A percentile compares a stretch with the other conserved stretches of the same genome.
These are phyloP conservation scores for Bocquillonia castaneifolia DNA, from an alignment of 441 rosid genomes.

Conservation along the genomic window DNA sequence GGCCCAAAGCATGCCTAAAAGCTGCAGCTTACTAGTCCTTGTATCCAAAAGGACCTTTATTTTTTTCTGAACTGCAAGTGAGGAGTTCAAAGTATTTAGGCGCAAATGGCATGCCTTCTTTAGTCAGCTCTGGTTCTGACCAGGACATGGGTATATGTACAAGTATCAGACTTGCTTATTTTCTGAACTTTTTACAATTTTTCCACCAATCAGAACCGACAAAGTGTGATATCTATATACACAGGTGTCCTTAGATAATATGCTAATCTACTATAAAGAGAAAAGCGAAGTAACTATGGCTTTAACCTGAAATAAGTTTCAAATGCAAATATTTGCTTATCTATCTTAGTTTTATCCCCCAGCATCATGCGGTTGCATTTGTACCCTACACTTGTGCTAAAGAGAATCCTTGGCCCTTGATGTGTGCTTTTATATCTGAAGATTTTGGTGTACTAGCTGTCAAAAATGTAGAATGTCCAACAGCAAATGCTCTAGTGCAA, in stretches of 20 bases:
- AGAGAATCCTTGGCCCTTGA: neutral
- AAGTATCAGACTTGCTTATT: neutral
- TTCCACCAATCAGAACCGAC: neutral
- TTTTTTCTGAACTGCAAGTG: neutral
- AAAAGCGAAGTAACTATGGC: neutral
- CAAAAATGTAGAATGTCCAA: neutral
- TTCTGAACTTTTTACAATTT: neutral
- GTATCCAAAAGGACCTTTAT: neutral
- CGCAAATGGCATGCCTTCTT: neutral
- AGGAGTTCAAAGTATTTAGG: neutral
- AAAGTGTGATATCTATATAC: neutral
- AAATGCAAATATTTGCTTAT: neutral
- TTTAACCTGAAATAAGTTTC: neutral
- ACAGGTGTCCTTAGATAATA: neutral
- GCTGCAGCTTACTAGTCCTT: neutral
- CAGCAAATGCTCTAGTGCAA: neutral
- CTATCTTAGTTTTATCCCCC: neutral
- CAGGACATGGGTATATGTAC: neutral
- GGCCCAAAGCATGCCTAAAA: neutral
- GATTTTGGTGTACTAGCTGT: neutral
- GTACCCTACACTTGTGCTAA: neutral
- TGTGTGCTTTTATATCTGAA: neutral
- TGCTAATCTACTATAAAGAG: neutral
- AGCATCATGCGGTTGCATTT: neutral
- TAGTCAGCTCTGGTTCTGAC: no score